Evolutionary conservation across 1,139 yeast species (phyloP), one percentile per base, ranked within the genome.

Genomic region (Williopsis jadinii): DNA sequence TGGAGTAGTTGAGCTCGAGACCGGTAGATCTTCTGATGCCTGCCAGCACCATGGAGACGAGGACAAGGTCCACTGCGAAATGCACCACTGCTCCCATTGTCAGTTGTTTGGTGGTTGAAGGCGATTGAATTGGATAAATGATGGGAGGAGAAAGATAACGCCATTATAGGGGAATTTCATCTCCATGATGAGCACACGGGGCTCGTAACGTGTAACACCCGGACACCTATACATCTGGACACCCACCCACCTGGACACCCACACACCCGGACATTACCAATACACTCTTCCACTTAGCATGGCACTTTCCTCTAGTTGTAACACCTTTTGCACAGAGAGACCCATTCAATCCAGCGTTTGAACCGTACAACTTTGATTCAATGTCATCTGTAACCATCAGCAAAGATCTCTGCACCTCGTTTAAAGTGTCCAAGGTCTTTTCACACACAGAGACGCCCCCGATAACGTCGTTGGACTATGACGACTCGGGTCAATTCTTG

Each of bases 401-500:
- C 19, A 28, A 15, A n/a, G 26, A 32, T 3, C n/a, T 44, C 11
- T 44, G 43, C 34, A 8, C 32, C 57, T 75, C 30, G 70, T 83
- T 54, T 61, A 64, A 37, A 47, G 86, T 80, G 36, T 66, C 73
- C 32, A 87, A 82, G 56, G 63, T 74, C 15, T 74, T 85, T 47
- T 66, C 72, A 40, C 71, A 75, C 52, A 70, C 74, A 13, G 30
- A 14, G 9, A 40, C 42, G 69, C 73, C 74, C 12, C 75, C 88
- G 11, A 86, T 96, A 5, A 84, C 96, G 19, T 43, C 48, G 14
- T 61, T 92, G 27, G 90, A 84, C 55, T 92, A 80, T 58, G 95
- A 88, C 58, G 94, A 84, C 52, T 70, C 84, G 8, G 98, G 98
- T 5, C 84, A 82, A 50, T 84, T 68, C 56, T 69, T 86, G 34